A percentile compares a stretch with the other conserved stretches of the same genome.
Conservation (phyloP, 2,329 filamentous ascomycete genomes). For the Zopfia rhizophila region DNA sequence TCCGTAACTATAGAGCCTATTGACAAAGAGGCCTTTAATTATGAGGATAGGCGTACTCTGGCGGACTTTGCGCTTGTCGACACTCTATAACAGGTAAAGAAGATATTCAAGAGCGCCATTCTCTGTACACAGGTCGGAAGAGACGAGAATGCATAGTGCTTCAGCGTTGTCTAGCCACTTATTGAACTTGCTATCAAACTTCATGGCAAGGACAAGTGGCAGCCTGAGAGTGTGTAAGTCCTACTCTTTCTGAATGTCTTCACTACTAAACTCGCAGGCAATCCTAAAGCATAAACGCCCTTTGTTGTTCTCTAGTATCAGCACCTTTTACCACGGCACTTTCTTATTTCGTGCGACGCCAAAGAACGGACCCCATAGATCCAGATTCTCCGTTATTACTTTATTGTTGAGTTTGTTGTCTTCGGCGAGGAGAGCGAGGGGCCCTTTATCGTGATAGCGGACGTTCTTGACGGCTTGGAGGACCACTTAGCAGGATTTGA, state of each 20-base stretch:
- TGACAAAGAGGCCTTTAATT: constrained; percentile 18
- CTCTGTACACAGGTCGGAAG: constrained; percentile 15
- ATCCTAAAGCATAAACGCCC: constrained; percentile 27
- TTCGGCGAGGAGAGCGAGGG: too few relatives aligned
- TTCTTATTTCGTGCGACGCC: too few relatives aligned
- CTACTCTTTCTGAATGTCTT: not conserved
- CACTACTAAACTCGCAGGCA: constrained; percentile 17
- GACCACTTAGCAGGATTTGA: too few relatives aligned
- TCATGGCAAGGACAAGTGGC: constrained; percentile 18
- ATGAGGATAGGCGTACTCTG: constrained; percentile 5
- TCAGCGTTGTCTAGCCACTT: constrained; percentile 21
- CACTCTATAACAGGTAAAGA: constrained; percentile 17
- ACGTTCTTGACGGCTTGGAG: too few relatives aligned
- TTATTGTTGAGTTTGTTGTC: too few relatives aligned
- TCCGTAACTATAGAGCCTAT: constrained; percentile 21
- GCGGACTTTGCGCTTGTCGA: constrained; percentile 17
- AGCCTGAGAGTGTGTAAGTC: constrained; percentile 24
- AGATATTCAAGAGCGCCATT: constrained; percentile 16
- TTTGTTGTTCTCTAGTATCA: too few relatives aligned
- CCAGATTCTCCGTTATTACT: too few relatives aligned
- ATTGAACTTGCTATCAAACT: constrained; percentile 23
- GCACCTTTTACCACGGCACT: too few relatives aligned
- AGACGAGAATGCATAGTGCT: constrained; percentile 27
- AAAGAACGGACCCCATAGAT: too few relatives aligned
- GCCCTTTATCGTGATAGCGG: too few relatives aligned